Conservation (phyloP, 2,329 filamentous ascomycete species). For the Elsinoe batatas region DNA sequence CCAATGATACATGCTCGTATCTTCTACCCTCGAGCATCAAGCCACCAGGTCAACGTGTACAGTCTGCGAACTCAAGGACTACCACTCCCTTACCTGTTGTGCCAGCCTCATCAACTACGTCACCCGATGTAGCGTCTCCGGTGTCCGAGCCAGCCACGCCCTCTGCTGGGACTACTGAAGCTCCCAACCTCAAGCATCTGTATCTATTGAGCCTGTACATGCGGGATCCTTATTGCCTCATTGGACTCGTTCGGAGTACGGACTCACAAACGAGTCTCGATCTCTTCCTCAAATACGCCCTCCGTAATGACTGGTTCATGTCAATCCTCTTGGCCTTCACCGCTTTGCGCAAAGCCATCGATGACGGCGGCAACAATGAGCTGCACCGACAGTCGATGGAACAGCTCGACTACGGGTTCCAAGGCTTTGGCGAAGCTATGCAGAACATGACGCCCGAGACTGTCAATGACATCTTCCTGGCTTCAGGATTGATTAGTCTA, state of each 20-base stretch:
- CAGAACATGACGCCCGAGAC: neutral
- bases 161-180: neutral
- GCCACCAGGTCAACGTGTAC: neutral
- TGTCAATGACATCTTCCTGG: neutral
- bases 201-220: neutral
- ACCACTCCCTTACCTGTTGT: neutral
- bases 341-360: neutral
- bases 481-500: neutral
- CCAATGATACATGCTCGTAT: neutral
- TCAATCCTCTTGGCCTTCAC: neutral
- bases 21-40: neutral
- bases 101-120: neutral
- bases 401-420: neutral
- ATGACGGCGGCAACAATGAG: neutral
- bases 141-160: neutral
- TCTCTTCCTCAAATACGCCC: neutral
- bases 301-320: neutral
- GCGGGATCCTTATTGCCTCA: neutral
- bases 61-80: neutral
- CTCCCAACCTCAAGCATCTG: neutral
- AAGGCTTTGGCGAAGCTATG: neutral
- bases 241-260: neutral
- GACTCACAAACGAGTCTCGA: neutral
- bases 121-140: neutral
- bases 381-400: neutral